Evolutionary conservation across 345 rosid genomes (phyloP).

Genomic region (Lepidium aucheri): DNA sequence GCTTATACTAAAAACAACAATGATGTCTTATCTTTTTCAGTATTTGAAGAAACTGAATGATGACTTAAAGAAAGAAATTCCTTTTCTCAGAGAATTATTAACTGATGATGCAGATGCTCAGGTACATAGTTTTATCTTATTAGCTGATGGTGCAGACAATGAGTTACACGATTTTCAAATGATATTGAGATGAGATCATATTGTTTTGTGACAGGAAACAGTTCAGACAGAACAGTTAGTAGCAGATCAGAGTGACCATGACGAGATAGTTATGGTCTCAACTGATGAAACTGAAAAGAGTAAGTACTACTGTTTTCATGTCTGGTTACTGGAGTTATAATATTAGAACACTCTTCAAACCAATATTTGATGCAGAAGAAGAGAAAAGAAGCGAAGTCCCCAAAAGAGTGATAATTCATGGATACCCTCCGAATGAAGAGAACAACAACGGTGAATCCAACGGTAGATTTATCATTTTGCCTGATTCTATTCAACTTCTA

Average conservation of each 20-base stretch:
- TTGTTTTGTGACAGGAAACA: constrained; percentile 35
- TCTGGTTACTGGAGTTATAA: too few species aligned
- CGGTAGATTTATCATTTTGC: constrained; percentile 69
- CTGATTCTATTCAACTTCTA: constrained; percentile 59
- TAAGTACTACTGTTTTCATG: too few species aligned
- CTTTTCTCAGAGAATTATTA: constrained; percentile 47
- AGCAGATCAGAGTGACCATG: constrained; percentile 18
- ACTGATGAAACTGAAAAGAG: constrained; percentile 41
- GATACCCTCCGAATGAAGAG: constrained; percentile 50
- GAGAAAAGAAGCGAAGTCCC: constrained; percentile 22
- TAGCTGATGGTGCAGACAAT: constrained; percentile 36
- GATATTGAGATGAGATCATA: background rate
- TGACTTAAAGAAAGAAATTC: constrained; percentile 52
- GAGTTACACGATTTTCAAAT: constrained; percentile 34
- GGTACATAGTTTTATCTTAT: constrained; percentile 38
- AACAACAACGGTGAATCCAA: constrained; percentile 18
- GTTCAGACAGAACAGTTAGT: constrained; percentile 33
- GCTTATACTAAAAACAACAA: background rate
- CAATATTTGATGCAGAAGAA: constrained; percentile 27
- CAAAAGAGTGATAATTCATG: constrained; percentile 65
- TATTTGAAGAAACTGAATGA: constrained; percentile 46
- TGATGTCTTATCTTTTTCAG: constrained; percentile 26
- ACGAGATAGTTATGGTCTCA: constrained; percentile 24
- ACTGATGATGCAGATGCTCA: constrained; percentile 37
- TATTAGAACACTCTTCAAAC: too few species aligned